Base-by-base conservation (phyloP, 116 monocot genomes). In the Cymodocea nodosa region DNA sequence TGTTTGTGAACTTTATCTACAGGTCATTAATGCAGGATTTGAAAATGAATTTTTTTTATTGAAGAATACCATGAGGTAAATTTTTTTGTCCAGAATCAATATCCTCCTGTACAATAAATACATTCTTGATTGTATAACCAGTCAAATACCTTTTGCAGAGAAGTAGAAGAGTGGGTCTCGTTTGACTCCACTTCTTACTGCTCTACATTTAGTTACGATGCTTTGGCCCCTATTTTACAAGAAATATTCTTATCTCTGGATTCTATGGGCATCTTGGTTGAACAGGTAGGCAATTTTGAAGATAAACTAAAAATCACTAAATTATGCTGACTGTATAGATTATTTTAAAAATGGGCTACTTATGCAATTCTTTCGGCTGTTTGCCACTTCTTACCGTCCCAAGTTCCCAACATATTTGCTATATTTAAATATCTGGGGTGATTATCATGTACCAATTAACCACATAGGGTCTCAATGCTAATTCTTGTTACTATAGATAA, bases 21-120 rank as follows among this genome's bases (percentile, higher is more conserved):
- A 90, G 98, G 83, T 74, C 63, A 73, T 89, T 77, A 92, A 92
- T 79, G 92, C 92, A 52, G 99, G 99, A 7, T 99, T 99, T 84
- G 99, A 99, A 71, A 82, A 69, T 74, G 99, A 99, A 73, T 99
- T 99, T 73, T 92, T 77, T 68, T 73, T 99, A 7, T 83, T 92
- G 39, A 84, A 68, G 58, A 79, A 58, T 68, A 70, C 78, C 50
- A 22, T 60, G 52, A 92, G 86, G 92, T 92, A 79, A 61, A 51
- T 37, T 44, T 49, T 73, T 40, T 16, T 18, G 62, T 58, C 57
- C 64, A n/a, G 58, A 56, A 68, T 56, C 22, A 16, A 36, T 62
- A n/a, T 40, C 36, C n/a, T 20, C 23, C 16, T 35, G 20, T 34
- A 37, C 3, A 36, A 50, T 40, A 20, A 59, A 7, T 57, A 12